A percentile compares a stretch with the other conserved stretches of the same genome.
Evolutionary conservation across 331 rosid species (phyloP).

Genomic region (Phaseolus coccineus): DNA sequence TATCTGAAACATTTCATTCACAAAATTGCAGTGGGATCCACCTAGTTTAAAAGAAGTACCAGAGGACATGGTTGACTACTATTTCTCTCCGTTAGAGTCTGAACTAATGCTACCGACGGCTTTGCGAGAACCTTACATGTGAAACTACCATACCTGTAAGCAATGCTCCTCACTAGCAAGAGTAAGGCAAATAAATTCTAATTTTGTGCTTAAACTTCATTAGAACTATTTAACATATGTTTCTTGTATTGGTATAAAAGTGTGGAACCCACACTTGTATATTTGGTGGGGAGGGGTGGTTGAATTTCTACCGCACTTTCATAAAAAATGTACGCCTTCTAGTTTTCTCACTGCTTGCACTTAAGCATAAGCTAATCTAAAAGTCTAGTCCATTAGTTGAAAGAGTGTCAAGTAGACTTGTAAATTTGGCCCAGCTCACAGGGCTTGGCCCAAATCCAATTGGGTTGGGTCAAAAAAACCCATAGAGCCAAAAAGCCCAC

Average conservation of each 20-base stretch:
- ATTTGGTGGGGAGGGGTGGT: not conserved
- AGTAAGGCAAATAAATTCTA: constrained; percentile 36
- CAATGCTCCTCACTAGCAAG: constrained; percentile 37
- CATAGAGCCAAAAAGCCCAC: too few species aligned
- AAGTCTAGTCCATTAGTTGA: not conserved
- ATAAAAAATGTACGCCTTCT: constrained; percentile 30
- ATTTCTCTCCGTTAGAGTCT: constrained; percentile 69
- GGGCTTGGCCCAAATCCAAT: too few species aligned
- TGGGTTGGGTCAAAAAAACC: too few species aligned
- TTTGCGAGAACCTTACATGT: constrained; percentile 80
- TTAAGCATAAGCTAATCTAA: not conserved
- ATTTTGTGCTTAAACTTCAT: constrained; percentile 16
- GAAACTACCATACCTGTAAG: constrained; percentile 39
- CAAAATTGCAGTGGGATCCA: constrained; percentile 86
- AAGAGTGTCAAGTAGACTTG: too few species aligned
- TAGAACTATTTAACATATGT: constrained; percentile 5
- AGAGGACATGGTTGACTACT: constrained; percentile 78
- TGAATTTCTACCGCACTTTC: constrained; percentile 23
- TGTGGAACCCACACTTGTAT: constrained; percentile 14
- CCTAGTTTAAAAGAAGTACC: constrained; percentile 74
- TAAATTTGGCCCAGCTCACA: too few species aligned
- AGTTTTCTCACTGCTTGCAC: not conserved
- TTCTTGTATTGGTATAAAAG: constrained; percentile 44
- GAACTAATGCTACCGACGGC: constrained; percentile 80
- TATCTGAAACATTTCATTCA: constrained; percentile 24